Evolutionary conservation across 345 rosid species (phyloP).

Genomic region (Arabidopsis thaliana): DNA sequence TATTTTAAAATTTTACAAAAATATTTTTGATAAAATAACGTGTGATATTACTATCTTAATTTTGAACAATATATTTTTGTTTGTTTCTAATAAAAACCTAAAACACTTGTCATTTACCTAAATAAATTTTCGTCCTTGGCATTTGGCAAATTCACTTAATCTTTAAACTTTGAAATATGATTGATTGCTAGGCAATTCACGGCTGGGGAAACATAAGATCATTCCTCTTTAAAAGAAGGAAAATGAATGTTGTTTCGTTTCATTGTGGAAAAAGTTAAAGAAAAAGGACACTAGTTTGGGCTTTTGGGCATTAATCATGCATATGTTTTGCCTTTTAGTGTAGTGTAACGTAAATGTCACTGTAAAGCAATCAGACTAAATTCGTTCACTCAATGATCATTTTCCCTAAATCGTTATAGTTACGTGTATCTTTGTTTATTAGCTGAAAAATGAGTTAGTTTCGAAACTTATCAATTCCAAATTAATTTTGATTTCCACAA

Average conservation of each 20-base stretch:
- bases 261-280: not conserved
- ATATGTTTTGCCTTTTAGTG: not conserved
- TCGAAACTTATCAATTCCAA: not conserved
- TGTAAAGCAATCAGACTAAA: not conserved
- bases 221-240: not conserved
- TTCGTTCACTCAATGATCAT: not conserved
- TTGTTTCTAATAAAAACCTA: not conserved
- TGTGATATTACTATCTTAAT: not conserved
- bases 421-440: not conserved
- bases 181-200: not conserved
- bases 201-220: not conserved
- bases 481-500: not conserved
- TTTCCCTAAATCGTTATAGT: not conserved
- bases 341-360: conserved; percentile 1
- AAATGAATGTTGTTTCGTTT: not conserved
- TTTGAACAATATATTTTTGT: not conserved
- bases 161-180: not conserved
- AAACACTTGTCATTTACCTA: not conserved
- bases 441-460: not conserved
- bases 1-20: too few species aligned
- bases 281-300: not conserved
- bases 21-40: not conserved
- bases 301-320: not conserved
- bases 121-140: not conserved
- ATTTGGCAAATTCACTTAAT: not conserved